These are phyloP conservation scores for Blastobotrys buckinghamii DNA, from an alignment of 1,139 yeast species.

Conservation along the genomic window DNA sequence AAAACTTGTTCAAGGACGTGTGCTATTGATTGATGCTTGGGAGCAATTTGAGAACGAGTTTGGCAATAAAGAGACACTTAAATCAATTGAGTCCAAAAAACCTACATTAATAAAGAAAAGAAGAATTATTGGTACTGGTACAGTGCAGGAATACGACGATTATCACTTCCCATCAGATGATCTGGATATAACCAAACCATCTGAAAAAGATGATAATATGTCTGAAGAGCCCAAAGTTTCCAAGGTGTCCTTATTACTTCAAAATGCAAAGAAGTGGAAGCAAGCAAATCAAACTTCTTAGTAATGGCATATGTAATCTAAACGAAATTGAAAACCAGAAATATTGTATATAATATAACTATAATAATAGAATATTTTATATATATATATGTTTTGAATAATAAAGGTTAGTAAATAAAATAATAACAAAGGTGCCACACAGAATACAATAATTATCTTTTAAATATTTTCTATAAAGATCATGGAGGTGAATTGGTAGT, in stretches of 20 bases:
- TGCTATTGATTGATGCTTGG: constrained; percentile 57
- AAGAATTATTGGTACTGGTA: constrained; percentile 41
- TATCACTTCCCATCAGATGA: constrained; percentile 55
- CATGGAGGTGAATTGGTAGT: neutral
- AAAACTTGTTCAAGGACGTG: constrained; percentile 33
- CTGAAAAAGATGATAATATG: neutral
- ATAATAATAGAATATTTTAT: too few species aligned
- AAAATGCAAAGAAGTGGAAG: constrained; percentile 60
- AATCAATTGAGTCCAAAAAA: constrained; percentile 40
- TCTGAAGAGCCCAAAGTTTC: neutral
- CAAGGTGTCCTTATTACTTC: constrained; percentile 48
- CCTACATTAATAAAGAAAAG: constrained; percentile 55
- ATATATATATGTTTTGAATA: too few species aligned
- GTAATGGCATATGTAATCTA: too few species aligned
- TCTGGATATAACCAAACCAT: constrained; percentile 19
- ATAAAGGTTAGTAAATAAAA: too few species aligned
- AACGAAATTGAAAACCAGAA: too few species aligned
- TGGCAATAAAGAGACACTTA: constrained; percentile 44
- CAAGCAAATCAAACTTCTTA: too few species aligned
- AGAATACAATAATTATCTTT: neutral
- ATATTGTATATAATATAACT: too few species aligned
- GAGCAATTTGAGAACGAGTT: constrained; percentile 57
- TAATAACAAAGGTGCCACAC: too few species aligned
- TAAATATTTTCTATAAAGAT: neutral
- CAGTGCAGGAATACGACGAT: constrained; percentile 52